These are phyloP conservation scores for Aspergillus eucalypticola DNA, from an alignment of 2,329 filamentous ascomycete genomes.

Conservation along the genomic window DNA sequence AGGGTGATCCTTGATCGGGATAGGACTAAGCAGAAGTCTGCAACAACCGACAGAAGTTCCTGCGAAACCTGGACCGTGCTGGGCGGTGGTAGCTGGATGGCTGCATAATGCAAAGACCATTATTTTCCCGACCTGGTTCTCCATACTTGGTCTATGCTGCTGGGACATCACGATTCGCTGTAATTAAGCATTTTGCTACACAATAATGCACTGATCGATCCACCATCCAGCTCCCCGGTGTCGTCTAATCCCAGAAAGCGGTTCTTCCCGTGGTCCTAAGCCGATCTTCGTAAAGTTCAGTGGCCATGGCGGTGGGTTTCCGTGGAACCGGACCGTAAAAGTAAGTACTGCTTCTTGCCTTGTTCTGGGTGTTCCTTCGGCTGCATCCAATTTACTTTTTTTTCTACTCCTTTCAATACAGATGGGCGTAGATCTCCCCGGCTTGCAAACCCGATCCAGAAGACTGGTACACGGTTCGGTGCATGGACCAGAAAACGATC, in stretches of 20 bases:
- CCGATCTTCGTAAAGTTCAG: not conserved
- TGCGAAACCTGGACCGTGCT: not conserved
- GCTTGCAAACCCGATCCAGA: not conserved
- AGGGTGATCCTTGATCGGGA: not conserved
- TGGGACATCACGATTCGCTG: not conserved
- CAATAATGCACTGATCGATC: not conserved
- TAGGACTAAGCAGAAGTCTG: not conserved
- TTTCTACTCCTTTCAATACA: not conserved
- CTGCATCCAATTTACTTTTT: not conserved
- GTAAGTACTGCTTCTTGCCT: not conserved
- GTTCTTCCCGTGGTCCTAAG: conserved; percentile 7
- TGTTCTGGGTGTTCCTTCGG: not conserved
- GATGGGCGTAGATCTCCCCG: not conserved
- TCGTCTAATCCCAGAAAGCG: conserved; percentile 10
- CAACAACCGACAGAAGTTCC: not conserved
- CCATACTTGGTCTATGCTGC: not conserved
- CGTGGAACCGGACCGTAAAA: not conserved
- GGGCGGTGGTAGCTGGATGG: not conserved
- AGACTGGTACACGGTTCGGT: conserved; percentile 1
- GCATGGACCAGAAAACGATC: conserved; percentile 10
- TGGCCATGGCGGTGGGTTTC: not conserved
- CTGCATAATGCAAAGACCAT: conserved; percentile 2
- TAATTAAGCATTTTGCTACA: not conserved
- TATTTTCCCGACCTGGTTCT: not conserved
- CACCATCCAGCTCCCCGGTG: conserved; percentile 8